Conservation (phyloP, 805 yeast species). For the Vanderwaltozyma polyspora region DNA sequence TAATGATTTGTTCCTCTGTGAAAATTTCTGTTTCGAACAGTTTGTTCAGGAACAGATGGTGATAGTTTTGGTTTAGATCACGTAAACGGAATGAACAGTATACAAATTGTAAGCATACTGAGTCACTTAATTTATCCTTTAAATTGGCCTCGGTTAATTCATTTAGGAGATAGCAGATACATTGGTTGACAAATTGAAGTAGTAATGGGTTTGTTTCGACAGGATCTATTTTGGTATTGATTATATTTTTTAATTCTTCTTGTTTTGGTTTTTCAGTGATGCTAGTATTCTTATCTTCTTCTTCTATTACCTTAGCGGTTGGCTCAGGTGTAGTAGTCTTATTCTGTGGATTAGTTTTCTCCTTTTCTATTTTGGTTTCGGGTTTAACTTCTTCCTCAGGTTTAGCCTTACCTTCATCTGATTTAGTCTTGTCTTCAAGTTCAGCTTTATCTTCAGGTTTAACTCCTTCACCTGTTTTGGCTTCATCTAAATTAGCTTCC, state of each 20-base stretch:
- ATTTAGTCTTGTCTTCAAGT: conserved; percentile 2
- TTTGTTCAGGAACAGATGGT: conserved; percentile 22
- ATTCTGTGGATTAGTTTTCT: not conserved
- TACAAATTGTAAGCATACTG: conserved; percentile 68
- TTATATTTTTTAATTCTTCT: not conserved
- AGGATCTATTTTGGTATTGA: not conserved
- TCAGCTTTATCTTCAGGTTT: not conserved
- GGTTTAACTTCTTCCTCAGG: no score
- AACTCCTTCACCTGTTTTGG: no score
- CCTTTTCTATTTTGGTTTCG: conserved; percentile 18
- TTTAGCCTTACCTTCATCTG: no score
- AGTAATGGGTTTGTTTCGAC: conserved; percentile 20
- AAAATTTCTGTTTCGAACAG: conserved; percentile 16
- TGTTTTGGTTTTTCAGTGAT: not conserved
- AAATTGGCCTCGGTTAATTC: conserved; percentile 20
- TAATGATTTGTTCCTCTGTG: conserved; percentile 12
- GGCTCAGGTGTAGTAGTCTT: not conserved
- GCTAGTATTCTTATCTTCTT: not conserved
- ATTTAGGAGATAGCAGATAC: conserved; percentile 25
- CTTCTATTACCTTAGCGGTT: not conserved
- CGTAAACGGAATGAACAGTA: conserved; percentile 84
- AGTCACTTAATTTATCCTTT: conserved; percentile 38
- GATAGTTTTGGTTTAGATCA: conserved; percentile 25
- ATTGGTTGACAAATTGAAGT: conserved; percentile 26
- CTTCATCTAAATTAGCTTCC: not conserved